These are phyloP conservation scores for Capronia americana DNA, from an alignment of 2,329 filamentous ascomycete genomes.

Conservation along the genomic window DNA sequence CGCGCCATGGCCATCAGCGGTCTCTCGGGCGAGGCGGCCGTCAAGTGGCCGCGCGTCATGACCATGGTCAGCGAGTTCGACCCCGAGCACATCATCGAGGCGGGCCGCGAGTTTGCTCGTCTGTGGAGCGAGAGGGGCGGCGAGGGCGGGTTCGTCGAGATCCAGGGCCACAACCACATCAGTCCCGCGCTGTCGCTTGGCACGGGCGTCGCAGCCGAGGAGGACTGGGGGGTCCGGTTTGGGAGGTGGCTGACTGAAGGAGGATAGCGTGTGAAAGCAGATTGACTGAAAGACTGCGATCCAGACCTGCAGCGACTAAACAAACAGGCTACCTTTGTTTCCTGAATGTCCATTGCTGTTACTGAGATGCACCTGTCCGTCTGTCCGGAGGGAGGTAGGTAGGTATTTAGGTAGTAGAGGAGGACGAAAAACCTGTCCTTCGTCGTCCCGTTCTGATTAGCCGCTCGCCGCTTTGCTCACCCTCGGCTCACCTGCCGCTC, in stretches of 20 bases:
- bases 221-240: slow-evolving; percentile 20
- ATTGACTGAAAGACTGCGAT: no score
- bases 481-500: no score
- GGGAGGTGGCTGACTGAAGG: slow-evolving; percentile 6
- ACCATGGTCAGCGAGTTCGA: slow-evolving; percentile 18
- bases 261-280: neutral
- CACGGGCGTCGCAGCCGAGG: slow-evolving; percentile 13
- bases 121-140: neutral
- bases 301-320: no score
- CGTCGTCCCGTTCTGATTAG: no score
- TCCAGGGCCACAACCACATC: slow-evolving; percentile 25
- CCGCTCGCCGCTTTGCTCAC: no score
- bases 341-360: no score
- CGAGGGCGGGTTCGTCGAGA: neutral
- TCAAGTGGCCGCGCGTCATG: slow-evolving; percentile 11
- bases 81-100: slow-evolving; percentile 12
- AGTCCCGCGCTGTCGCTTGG: slow-evolving; percentile 23
- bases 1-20: neutral
- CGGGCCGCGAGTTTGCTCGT: neutral
- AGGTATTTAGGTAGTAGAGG: no score
- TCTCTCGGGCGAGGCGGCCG: neutral
- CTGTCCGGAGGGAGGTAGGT: no score
- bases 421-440: no score
- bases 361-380: no score
- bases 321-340: no score